Evolutionary conservation across 164 flowering plant species (phyloP).

Genomic region (Cinnamomum micranthum): DNA sequence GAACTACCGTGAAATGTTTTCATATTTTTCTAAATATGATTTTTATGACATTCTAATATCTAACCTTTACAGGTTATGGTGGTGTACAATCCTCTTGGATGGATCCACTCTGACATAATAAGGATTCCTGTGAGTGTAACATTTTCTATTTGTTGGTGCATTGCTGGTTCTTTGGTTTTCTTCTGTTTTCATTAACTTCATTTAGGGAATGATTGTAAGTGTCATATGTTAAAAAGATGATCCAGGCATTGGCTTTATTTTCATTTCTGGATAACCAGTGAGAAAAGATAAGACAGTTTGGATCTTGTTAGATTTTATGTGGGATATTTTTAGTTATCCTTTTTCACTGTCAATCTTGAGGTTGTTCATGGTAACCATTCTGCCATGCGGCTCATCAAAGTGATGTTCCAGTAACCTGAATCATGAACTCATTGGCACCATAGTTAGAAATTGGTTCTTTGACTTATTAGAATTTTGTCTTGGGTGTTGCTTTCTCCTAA

Average conservation of each 20-base stretch:
- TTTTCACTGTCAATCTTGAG: neutral
- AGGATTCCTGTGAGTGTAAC: slow-evolving; percentile 65
- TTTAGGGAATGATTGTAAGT: neutral
- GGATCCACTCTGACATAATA: slow-evolving; percentile 66
- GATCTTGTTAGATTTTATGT: neutral
- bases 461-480: too few species aligned
- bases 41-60: slow-evolving; percentile 7
- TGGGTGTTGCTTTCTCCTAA: too few species aligned
- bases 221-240: neutral
- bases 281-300: too few species aligned
- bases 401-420: too few species aligned
- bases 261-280: neutral
- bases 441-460: too few species aligned
- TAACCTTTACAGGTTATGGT: slow-evolving; percentile 57
- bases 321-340: neutral
- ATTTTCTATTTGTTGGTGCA: neutral
- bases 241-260: neutral
- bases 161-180: neutral
- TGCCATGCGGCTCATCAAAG: neutral
- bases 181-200: neutral
- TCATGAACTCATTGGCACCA: too few species aligned
- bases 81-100: slow-evolving; percentile 84
- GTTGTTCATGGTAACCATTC: neutral
- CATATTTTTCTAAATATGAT: too few species aligned
- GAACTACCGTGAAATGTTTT: neutral